These are phyloP conservation scores for Sporobolomyces pararoseus DNA, from an alignment of 768 basidiomycete genomes.

Conservation along the genomic window DNA sequence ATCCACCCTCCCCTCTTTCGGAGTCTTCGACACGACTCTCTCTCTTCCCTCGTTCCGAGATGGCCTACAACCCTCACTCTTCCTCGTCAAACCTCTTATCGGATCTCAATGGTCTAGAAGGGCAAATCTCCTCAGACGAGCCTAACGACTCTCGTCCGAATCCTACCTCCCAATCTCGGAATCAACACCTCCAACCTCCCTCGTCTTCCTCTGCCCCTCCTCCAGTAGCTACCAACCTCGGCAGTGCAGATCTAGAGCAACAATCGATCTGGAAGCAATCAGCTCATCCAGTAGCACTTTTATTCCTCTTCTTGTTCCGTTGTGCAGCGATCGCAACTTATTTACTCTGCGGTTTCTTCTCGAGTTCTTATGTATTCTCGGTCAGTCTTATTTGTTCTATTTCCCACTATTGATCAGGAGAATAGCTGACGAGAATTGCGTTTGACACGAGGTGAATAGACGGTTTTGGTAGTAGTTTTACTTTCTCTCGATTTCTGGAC, in stretches of 20 bases:
- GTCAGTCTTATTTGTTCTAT: conserved; percentile 54
- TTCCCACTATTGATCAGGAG: conserved; percentile 3
- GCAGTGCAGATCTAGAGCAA: conserved; percentile 4
- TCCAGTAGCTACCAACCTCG: not conserved
- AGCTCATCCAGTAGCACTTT: conserved; percentile 63
- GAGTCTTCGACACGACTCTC: not conserved
- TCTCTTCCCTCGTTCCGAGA: not conserved
- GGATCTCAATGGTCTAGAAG: conserved; percentile 12
- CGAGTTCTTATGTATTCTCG: conserved; percentile 72
- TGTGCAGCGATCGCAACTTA: conserved; percentile 84
- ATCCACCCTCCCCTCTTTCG: not conserved
- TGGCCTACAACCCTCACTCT: conserved; percentile 36
- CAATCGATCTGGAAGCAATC: conserved; percentile 37
- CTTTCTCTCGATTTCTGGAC: conserved; percentile 99
- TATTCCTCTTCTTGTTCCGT: conserved; percentile 84
- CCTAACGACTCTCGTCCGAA: not conserved
- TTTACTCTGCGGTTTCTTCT: conserved; percentile 72
- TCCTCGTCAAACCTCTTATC: conserved; percentile 27
- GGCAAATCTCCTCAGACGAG: conserved; percentile 34
- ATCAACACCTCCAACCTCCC: not conserved
- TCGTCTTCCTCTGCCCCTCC: not conserved
- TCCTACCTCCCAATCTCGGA: not conserved
- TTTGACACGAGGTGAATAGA: conserved; percentile 52
- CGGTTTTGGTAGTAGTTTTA: conserved; percentile 85
- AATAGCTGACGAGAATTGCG: not conserved